Conservation (phyloP, 2,329 filamentous ascomycete genomes). For the Fragosphaeria purpurea region DNA sequence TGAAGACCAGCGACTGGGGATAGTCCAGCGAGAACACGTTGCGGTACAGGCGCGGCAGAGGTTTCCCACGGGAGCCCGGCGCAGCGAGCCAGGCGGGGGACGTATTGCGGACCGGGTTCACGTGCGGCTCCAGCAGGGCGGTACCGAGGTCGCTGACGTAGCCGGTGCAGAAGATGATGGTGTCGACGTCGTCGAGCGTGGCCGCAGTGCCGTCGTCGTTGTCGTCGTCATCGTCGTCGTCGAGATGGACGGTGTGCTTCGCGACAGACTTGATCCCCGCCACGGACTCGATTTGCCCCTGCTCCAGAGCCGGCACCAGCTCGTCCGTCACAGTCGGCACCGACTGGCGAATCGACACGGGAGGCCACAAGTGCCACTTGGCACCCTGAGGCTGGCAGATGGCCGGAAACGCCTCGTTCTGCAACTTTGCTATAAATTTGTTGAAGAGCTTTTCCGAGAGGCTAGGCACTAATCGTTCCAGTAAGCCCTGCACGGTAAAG, state of each 20-base stretch:
- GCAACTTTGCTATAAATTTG: conserved; percentile 11
- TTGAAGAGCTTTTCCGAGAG: conserved; percentile 10
- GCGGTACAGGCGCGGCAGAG: conserved; percentile 28
- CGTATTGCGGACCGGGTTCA: conserved; percentile 6
- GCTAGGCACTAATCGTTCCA: conserved; percentile 18
- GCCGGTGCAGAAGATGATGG: conserved; percentile 57
- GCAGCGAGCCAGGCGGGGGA: conserved; percentile 16
- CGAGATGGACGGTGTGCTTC: conserved; percentile 15
- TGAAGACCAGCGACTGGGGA: conserved; percentile 33
- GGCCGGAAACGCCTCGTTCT: conserved; percentile 12
- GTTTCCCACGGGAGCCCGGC: conserved; percentile 19
- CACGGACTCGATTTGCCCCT: conserved; percentile 18
- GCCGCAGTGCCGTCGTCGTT: conserved; percentile 13
- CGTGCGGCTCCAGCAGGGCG: background rate
- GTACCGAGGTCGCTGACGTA: conserved; percentile 29
- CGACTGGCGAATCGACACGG: conserved; percentile 16
- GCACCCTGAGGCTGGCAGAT: conserved; percentile 17
- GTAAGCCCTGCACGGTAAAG: conserved; percentile 19
- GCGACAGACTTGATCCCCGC: conserved; percentile 19
- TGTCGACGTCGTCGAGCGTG: conserved; percentile 44
- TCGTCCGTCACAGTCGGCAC: conserved; percentile 18
- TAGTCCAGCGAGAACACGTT: conserved; percentile 34
- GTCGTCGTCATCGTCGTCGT: conserved; percentile 22
- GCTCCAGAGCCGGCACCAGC: conserved; percentile 17
- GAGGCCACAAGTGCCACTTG: conserved; percentile 21